These are phyloP conservation scores for Suillus decipiens DNA, from an alignment of 768 basidiomycete genomes.

Conservation along the genomic window DNA sequence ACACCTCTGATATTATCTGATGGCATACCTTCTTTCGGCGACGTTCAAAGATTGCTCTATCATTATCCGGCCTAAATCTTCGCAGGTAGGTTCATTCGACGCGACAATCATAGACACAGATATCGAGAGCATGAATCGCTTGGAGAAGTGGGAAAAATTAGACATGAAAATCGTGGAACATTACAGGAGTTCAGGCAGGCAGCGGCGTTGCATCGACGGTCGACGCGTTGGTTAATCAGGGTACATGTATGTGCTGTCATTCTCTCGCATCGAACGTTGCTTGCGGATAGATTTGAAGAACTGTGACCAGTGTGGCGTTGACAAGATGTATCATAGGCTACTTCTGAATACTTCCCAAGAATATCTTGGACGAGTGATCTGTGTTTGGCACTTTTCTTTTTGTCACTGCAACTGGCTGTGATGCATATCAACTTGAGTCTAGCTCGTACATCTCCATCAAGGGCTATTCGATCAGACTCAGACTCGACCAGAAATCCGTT, in stretches of 20 bases:
- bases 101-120: slow-evolving; percentile 78
- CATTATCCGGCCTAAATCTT: slow-evolving; percentile 41
- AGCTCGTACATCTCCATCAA: neutral
- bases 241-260: neutral
- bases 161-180: slow-evolving; percentile 65
- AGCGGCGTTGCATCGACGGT: slow-evolving; percentile 25
- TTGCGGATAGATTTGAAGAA: neutral
- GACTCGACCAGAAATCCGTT: neutral
- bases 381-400: neutral
- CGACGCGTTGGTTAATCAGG: neutral
- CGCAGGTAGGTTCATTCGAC: slow-evolving; percentile 26
- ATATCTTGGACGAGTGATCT: neutral
- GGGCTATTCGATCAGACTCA: neutral
- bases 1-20: slow-evolving; percentile 60
- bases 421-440: neutral
- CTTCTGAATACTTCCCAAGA: neutral
- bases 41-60: slow-evolving; percentile 97
- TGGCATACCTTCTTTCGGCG: slow-evolving; percentile 84
- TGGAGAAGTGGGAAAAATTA: slow-evolving; percentile 71
- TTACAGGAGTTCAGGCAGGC: slow-evolving; percentile 32
- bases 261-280: neutral
- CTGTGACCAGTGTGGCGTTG: neutral
- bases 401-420: neutral
- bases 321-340: neutral
- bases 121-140: slow-evolving; percentile 65